phyloP scores from a whole-genome alignment of 306 rosid genomes.

The Quercus mongolica region DNA sequence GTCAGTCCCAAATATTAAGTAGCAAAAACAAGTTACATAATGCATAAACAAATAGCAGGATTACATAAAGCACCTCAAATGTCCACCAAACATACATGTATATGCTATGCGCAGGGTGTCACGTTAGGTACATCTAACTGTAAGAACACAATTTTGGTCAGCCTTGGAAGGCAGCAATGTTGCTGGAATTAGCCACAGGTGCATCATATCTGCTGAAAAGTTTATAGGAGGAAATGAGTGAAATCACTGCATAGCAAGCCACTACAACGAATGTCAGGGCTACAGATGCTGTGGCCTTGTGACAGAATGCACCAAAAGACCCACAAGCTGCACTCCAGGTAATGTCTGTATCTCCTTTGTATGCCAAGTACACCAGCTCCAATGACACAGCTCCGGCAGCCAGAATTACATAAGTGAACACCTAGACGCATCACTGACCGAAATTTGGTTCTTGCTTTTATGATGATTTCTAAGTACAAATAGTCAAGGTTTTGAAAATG shows the following conservation, averaged over 20 bases:
- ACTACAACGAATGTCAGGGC: constrained; percentile 53
- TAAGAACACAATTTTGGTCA: neutral
- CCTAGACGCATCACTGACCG: constrained; percentile 19
- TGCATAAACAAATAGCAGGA: neutral
- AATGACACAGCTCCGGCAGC: constrained; percentile 67
- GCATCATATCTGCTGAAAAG: constrained; percentile 67
- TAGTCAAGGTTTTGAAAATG: neutral
- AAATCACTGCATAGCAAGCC: constrained; percentile 52
- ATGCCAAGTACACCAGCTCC: constrained; percentile 70
- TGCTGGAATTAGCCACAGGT: constrained; percentile 36
- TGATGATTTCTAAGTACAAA: neutral
- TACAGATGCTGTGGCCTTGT: constrained; percentile 54
- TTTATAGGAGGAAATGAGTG: constrained; percentile 76
- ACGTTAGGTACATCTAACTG: neutral
- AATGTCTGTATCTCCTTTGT: constrained; percentile 52
- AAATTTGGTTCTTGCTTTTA: neutral
- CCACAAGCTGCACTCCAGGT: constrained; percentile 76
- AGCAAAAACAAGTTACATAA: neutral
- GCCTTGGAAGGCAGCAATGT: constrained; percentile 42
- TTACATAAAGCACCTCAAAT: neutral
- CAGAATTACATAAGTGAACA: constrained; percentile 60
- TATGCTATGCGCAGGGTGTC: neutral
- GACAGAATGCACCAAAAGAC: constrained; percentile 59
- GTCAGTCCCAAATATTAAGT: neutral
- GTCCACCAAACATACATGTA: neutral